Conservation (phyloP, 73 alveolate genomes). For the Uronychia binucleata region DNA sequence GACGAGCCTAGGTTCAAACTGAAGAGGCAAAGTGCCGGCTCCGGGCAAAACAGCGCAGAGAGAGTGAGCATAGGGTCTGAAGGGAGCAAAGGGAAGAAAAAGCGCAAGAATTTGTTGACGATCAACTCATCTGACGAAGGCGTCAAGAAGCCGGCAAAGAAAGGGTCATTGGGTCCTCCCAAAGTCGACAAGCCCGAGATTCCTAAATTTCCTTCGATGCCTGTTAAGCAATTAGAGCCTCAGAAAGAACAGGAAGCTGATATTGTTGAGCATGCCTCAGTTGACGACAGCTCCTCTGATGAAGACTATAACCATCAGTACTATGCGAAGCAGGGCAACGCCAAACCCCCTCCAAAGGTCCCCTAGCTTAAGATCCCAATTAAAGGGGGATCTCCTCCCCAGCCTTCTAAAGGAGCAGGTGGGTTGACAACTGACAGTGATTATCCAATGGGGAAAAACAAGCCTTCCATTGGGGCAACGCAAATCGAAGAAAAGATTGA, state of each 20-base stretch:
- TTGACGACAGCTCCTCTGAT: not conserved
- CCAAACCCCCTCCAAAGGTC: constrained; percentile 7
- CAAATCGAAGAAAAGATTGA: not conserved
- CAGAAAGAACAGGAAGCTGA: not conserved
- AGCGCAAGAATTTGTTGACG: not conserved
- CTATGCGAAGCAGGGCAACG: not conserved
- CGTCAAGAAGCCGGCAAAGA: not conserved
- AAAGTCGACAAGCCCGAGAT: not conserved
- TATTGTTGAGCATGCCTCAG: not conserved
- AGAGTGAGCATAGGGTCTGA: not conserved
- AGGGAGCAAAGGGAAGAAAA: not conserved
- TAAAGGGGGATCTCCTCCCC: constrained; percentile 2
- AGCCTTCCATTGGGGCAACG: not conserved
- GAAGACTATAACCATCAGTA: not conserved
- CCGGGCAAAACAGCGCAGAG: not conserved
- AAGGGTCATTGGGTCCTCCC: not conserved
- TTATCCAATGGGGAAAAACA: not conserved
- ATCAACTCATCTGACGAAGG: no score
- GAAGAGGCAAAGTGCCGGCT: not conserved
- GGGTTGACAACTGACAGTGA: not conserved
- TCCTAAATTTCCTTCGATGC: not conserved
- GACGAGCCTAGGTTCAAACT: not conserved
- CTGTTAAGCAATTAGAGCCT: not conserved
- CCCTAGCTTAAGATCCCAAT: constrained; percentile 41
- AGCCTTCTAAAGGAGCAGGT: not conserved